Evolutionary conservation across 176 grass and related monocot genomes (phyloP), one percentile per base, ranked within the genome.

Genomic region (Puya raimondii): DNA sequence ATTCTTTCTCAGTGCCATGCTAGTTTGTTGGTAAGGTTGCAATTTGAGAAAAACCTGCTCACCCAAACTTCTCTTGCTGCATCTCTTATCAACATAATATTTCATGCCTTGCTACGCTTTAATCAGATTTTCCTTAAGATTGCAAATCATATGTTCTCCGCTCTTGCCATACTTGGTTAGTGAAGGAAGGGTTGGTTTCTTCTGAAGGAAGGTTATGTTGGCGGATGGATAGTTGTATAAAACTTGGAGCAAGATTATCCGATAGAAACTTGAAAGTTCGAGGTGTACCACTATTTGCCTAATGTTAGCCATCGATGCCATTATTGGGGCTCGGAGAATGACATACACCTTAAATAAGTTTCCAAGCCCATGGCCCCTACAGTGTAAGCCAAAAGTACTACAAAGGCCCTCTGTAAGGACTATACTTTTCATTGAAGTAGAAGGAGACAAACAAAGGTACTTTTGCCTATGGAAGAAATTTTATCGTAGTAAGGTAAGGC

Each of bases 381-480:
- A 29, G 27, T 29, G 27, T 29, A 29, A 3, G 27, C 27, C 27
- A 3, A 29, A 3, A 29, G 27, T 29, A 3, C 2, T 29, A 3
- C 27, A 29, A 29, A 29, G 27, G 27, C 2, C 27, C 27, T 29
- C 3, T 29, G 27, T 2, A 29, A 3, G 27, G 27, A 29, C 27
- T 15, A 59, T 1, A 18, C 54, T 59, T 18, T 20, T 14, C 54
- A 59, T 59, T 59, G 16, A 59, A 59, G 54, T 59, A 59, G 11
- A 59, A 59, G 54, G 54, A 59, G 54, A 59, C 54, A 59, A 59
- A 59, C 54, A 3, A 17, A 64, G 63, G 63, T 64, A 64, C 63
- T 64, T 17, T 64, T 22, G 63, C 16, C 63, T n/a, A 23, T 29
- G 63, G 63, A 64, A 64, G 63, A 64, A 64, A 64, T 64, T 64